phyloP scores from a whole-genome alignment of 1,284 basidiomycete species.

The Cryptococcus sp. region DNA sequence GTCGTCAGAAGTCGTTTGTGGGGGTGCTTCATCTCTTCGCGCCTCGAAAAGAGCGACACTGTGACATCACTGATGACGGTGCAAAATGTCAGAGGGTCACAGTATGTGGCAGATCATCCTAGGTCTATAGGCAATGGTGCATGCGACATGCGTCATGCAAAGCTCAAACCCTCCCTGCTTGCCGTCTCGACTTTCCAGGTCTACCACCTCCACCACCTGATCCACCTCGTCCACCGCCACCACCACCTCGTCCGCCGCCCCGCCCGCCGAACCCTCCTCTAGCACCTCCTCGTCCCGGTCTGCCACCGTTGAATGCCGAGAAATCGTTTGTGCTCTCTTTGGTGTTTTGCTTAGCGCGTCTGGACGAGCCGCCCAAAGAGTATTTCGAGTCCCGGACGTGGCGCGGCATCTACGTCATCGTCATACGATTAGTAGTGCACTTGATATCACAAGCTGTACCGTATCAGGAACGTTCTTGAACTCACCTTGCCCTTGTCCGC shows the following conservation, averaged over 20 bases:
- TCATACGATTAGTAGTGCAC: not conserved
- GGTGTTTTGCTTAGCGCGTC: constrained; percentile 77
- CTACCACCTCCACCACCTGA: constrained; percentile 14
- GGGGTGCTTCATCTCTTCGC: too few relatives aligned
- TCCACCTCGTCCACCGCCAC: constrained; percentile 21
- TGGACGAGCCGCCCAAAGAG: constrained; percentile 67
- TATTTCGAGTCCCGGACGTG: constrained; percentile 73
- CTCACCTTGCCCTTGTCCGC: constrained; percentile 49
- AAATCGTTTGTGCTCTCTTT: constrained; percentile 75
- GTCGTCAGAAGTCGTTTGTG: too few relatives aligned
- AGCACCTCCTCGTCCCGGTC: constrained; percentile 52
- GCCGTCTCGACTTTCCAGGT: constrained; percentile 34
- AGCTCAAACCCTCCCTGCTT: constrained; percentile 23
- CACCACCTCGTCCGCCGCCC: constrained; percentile 45
- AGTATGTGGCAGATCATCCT: too few relatives aligned
- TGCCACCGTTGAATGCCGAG: constrained; percentile 48
- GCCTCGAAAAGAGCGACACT: too few relatives aligned
- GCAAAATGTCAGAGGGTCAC: too few relatives aligned
- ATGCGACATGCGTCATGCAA: not conserved
- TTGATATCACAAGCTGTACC: not conserved
- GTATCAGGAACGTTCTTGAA: not conserved
- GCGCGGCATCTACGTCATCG: constrained; percentile 59
- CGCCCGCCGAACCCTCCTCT: constrained; percentile 50
- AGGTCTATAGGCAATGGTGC: too few relatives aligned
- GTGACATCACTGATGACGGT: too few relatives aligned